Conservation (phyloP, 768 basidiomycete genomes). For the Agaricus bisporus region DNA sequence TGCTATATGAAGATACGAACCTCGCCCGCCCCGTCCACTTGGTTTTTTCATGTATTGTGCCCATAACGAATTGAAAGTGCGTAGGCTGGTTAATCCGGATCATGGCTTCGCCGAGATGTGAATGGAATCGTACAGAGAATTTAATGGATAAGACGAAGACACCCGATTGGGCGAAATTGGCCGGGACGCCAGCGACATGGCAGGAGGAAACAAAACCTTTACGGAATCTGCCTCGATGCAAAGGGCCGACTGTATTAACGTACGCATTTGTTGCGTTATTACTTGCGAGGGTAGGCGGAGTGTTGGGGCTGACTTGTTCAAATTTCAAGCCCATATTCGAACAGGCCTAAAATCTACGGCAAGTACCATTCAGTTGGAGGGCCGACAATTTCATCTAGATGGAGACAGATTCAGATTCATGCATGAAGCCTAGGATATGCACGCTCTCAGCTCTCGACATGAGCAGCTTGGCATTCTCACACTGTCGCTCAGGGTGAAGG, state of each 20-base stretch:
- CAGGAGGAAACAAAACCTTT: constrained; percentile 3
- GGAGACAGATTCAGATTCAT: background rate
- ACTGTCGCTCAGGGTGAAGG: too few relatives aligned
- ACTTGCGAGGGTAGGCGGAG: background rate
- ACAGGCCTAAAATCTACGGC: background rate
- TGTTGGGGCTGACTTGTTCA: background rate
- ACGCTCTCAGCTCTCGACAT: too few relatives aligned
- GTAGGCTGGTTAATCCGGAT: background rate
- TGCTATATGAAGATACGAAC: too few relatives aligned
- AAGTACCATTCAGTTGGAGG: background rate
- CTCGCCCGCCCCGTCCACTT: background rate
- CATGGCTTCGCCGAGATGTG: background rate
- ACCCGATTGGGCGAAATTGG: too few relatives aligned
- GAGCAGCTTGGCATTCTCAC: too few relatives aligned
- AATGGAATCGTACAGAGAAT: too few relatives aligned
- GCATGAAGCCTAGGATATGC: too few relatives aligned
- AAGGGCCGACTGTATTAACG: background rate
- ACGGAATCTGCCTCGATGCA: background rate
- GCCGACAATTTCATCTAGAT: background rate
- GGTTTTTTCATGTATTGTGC: too few relatives aligned
- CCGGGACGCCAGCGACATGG: too few relatives aligned
- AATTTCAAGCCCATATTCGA: background rate
- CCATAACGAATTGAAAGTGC: too few relatives aligned
- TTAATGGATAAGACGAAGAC: too few relatives aligned
- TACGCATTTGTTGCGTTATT: background rate